Evolutionary conservation across 768 basidiomycete genomes (phyloP), one percentile per base, ranked within the genome.

Genomic region (Solioccasus polychromus): DNA sequence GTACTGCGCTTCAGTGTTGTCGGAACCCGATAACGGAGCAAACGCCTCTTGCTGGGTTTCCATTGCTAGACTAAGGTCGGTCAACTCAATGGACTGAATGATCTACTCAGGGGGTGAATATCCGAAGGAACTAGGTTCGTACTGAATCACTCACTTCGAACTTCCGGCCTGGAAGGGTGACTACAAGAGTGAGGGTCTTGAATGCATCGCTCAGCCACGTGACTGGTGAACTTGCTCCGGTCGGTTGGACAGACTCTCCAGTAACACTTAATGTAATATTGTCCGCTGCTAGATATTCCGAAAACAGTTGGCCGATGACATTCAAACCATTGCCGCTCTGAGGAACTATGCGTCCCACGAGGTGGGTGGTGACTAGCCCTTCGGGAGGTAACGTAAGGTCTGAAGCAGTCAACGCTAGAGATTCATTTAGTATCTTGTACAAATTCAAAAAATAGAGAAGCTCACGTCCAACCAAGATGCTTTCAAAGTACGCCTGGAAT

Each of bases 191-290:
- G 25, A 88, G 65, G 5, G 82, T 79, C 65, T 81, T 73, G 69
- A 88, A 87, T 5, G 85, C 85, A n/a, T 75, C 71, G 36, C 75
- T 83, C 31, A 88, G 61, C 85, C 85, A 87, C 3, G 63, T 61
- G 12, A 87, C 80, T 0, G 77, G 68, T 18, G 63, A 64, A 45
- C 63, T 67, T 2, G 79, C 68, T 19, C 80, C 81, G 9, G 67
- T 60, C 11, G 85, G 82, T 42, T 79, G 76, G 6, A 86, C 83
- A 15, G 78, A 76, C 28, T 78, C 67, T 20, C 85, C 85, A 22
- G 69, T 71, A 12, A 82, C 78, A 20, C 69, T 64, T 35, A 88
- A 69, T 1, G 82, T 83, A 48, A 79, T 74, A 47, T 86, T 84
- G 49, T 80, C 61, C 4, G 79, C 85, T 15, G 76, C 73, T 43